Base-by-base conservation (phyloP, 129 eudicot species). In the Chrysanthemum lavandulifolium region DNA sequence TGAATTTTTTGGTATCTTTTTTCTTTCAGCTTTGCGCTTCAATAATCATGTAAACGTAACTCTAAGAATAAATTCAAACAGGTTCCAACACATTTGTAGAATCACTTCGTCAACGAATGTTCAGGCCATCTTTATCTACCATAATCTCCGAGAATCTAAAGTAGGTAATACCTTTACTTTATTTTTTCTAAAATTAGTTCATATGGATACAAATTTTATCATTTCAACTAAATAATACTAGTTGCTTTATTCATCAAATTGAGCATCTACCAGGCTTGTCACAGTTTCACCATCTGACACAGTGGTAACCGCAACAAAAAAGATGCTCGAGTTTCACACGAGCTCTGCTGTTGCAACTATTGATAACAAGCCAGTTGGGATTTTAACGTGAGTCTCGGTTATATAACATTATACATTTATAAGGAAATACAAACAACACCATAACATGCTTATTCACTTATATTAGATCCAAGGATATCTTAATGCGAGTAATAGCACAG, bases 361-460 rank as follows among this genome's bases (percentile, higher is more conserved):
- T n/a, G 97, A 95, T 59, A 85, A 86, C 50, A 90, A 90, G 80
- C 97, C 97, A 40, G 87, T 84, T n/a, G 99, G 99, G 74, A 90
- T 95, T 49, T 61, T 95, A 54, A 95, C 99, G 99, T 95, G 65
- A 86, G 97, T 71, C 51, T 33, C 13, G 23, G 27, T 65, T 65
- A 55, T 77, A 59, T 72, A 56, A 31, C 65, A 13, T 31, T 68
- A 29, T 58, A 67, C 49, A 8, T 56, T 12, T 2, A 18, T 13
- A 74, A 33, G 16, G 7, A 72, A 40, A 31, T 29, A 59, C 3
- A 63, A 80, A 21, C n/a, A 18, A n/a, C 18, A 49, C 13, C 54
- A 63, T 75, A 48, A 76, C 60, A 72, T 68, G 54, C 6, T 19
- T 6, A 71, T 71, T 4, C 75, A 50, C 72, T 40, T 76, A 18